Evolutionary conservation across 176 grass and related monocot genomes (phyloP).

Genomic region (Ensete glaucum): DNA sequence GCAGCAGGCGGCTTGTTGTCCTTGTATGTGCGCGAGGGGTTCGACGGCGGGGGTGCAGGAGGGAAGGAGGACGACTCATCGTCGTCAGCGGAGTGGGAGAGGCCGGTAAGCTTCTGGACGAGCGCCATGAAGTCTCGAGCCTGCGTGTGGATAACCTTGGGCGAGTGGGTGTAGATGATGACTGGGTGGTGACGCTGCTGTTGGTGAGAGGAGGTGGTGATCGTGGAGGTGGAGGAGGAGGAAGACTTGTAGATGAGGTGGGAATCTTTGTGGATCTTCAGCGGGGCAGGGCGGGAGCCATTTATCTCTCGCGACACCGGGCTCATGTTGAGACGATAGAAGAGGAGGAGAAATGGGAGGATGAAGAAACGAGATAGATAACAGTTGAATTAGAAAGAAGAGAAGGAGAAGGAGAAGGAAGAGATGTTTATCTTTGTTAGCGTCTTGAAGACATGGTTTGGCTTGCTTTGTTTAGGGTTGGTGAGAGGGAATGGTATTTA

Average conservation of each 20-base stretch:
- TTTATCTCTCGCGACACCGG: not conserved
- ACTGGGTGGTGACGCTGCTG: constrained; percentile 23
- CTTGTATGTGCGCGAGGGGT: too few species aligned
- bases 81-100: constrained; percentile 11
- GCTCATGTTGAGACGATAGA: not conserved
- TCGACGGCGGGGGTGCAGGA: not conserved
- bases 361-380: not conserved
- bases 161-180: constrained; percentile 58
- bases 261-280: constrained; percentile 27
- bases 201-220: constrained; percentile 8
- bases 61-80: not conserved
- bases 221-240: constrained; percentile 11
- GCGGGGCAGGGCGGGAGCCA: constrained; percentile 1
- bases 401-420: too few species aligned
- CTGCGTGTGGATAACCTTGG: constrained; percentile 55
- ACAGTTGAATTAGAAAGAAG: too few species aligned
- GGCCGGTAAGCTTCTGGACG: constrained; percentile 64
- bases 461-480: too few species aligned
- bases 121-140: constrained; percentile 56
- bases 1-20: too few species aligned
- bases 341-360: not conserved
- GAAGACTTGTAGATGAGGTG: constrained; percentile 23
- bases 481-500: too few species aligned
- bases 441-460: too few species aligned
- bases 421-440: too few species aligned